Evolutionary conservation across 352 stramenopile species (phyloP).

Genomic region (Globisporangium perplexum): DNA sequence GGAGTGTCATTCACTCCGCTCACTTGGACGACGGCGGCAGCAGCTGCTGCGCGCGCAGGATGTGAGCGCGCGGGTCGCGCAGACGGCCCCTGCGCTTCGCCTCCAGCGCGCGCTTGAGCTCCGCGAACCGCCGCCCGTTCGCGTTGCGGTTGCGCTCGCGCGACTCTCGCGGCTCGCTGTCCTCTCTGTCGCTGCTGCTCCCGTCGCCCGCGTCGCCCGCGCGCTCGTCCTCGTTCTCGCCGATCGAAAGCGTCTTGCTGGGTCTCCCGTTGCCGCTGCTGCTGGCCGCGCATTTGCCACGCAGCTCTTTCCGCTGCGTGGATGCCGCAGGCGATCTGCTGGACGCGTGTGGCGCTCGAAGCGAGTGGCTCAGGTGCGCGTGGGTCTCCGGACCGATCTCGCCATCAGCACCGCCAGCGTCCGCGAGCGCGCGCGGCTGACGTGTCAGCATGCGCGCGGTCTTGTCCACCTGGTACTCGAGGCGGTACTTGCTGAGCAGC

Average conservation of each 20-base stretch:
- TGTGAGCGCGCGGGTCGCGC: conserved; percentile 36
- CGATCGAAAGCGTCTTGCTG: neutral
- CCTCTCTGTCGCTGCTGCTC: neutral
- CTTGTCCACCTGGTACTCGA: conserved; percentile 39
- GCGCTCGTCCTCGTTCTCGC: neutral
- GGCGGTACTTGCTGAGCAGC: conserved; percentile 55
- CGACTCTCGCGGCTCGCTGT: neutral
- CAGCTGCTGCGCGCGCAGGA: conserved; percentile 31
- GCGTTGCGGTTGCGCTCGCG: conserved; percentile 17
- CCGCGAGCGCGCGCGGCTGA: neutral
- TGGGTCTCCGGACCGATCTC: conserved; percentile 13
- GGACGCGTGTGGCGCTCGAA: neutral
- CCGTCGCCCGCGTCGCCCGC: neutral
- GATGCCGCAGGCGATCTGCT: neutral
- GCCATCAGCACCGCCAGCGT: too few relatives aligned
- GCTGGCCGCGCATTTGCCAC: neutral
- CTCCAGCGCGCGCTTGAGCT: conserved; percentile 34
- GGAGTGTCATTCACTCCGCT: neutral
- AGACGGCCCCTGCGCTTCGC: conserved; percentile 17
- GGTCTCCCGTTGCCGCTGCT: conserved; percentile 7
- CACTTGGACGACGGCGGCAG: neutral
- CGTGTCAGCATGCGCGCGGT: conserved; percentile 45
- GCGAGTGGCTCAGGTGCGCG: conserved; percentile 11
- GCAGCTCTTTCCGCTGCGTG: conserved; percentile 8
- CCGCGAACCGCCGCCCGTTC: conserved; percentile 34